phyloP scores from a whole-genome alignment of 352 stramenopile species.

The Phytopythium kandeliae region DNA sequence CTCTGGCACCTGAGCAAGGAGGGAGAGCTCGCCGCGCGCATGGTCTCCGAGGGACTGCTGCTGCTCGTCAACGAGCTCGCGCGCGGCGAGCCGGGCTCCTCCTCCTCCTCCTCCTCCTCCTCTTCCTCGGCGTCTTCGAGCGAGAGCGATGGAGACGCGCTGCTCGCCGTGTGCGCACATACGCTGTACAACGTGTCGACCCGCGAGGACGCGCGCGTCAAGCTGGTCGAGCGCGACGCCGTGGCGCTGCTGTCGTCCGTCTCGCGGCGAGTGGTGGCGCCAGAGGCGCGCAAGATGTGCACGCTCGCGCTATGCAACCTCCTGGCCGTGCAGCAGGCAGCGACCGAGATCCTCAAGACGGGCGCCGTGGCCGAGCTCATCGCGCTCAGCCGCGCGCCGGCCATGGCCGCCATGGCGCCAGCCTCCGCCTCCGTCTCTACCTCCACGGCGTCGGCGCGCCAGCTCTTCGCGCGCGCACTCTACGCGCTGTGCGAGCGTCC shows the following conservation, averaged over 20 bases:
- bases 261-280: constrained; percentile 22
- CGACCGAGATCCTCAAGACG: constrained; percentile 56
- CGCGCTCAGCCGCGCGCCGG: constrained; percentile 33
- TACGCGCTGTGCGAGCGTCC: constrained; percentile 58
- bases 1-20: constrained; percentile 78
- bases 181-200: constrained; percentile 73
- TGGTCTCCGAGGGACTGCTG: constrained; percentile 73
- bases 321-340: constrained; percentile 66
- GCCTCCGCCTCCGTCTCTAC: too few species aligned
- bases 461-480: constrained; percentile 61
- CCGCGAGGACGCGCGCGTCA: constrained; percentile 53
- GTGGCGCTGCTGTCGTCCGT: constrained; percentile 48
- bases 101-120: too few species aligned
- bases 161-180: constrained; percentile 38
- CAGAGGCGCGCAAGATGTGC: constrained; percentile 68
- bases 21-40: constrained; percentile 44
- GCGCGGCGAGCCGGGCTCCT: too few species aligned
- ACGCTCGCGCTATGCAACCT: constrained; percentile 75
- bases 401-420: neutral
- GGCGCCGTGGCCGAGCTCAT: constrained; percentile 64
- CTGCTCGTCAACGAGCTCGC: constrained; percentile 55
- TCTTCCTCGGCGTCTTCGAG: too few species aligned
- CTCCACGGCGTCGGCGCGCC: constrained; percentile 38
- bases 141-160: too few species aligned
- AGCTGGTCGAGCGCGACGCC: constrained; percentile 65